These are phyloP conservation scores for Acer yangbiense DNA, from an alignment of 345 rosid species.

Conservation along the genomic window DNA sequence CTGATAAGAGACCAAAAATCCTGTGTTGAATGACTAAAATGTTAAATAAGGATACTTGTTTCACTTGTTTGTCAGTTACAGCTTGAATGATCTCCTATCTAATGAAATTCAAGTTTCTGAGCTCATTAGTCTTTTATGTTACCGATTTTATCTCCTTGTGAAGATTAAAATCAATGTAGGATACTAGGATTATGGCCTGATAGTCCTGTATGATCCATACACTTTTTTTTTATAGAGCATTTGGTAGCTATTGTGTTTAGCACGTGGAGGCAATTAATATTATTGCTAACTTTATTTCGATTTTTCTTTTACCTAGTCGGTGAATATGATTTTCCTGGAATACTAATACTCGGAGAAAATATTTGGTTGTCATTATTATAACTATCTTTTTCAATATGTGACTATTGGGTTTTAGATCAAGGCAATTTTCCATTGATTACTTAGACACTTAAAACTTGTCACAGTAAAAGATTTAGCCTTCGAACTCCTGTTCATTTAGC, in stretches of 20 bases:
- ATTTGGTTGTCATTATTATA: neutral
- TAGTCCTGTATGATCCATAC: neutral
- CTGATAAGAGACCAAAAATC: constrained; percentile 9
- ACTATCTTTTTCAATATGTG: neutral
- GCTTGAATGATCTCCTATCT: constrained; percentile 5
- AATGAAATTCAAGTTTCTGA: neutral
- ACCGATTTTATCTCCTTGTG: neutral
- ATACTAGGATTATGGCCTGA: neutral
- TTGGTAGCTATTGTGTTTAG: neutral
- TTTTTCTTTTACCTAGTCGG: neutral
- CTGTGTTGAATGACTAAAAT: neutral
- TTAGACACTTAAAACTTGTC: neutral
- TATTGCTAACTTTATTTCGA: neutral
- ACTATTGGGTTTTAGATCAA: no score
- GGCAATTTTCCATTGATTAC: neutral
- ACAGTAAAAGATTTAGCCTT: neutral
- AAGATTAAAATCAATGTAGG: neutral
- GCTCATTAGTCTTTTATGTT: neutral
- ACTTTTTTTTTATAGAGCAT: neutral
- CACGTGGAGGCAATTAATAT: neutral
- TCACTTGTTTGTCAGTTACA: neutral
- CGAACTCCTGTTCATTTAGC: neutral
- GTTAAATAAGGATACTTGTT: neutral
- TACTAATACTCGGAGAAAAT: neutral
- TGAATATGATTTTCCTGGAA: neutral